Conservation (phyloP, 192 early-diverging fungal species). For the Backusella mclennaniae region DNA sequence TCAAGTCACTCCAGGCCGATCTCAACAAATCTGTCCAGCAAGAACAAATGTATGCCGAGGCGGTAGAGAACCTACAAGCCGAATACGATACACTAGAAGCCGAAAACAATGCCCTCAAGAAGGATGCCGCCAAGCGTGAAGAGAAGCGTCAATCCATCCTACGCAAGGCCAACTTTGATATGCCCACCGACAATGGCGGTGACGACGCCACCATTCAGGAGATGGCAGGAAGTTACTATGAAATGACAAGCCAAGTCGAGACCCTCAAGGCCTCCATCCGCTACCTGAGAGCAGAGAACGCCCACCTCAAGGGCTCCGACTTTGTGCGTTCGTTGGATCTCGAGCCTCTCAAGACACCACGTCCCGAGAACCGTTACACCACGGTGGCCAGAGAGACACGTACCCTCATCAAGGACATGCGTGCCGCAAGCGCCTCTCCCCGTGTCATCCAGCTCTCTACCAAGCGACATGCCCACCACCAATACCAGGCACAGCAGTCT, state of each 20-base stretch:
- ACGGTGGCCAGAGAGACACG: slow-evolving; percentile 48
- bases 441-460: slow-evolving; percentile 46
- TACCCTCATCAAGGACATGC: slow-evolving; percentile 47
- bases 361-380: slow-evolving; percentile 8
- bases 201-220: background rate
- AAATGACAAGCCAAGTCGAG: slow-evolving; percentile 53
- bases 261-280: slow-evolving; percentile 72
- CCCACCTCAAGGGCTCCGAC: slow-evolving; percentile 69
- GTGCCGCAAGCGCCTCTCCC: slow-evolving; percentile 46
- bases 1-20: slow-evolving; percentile 55
- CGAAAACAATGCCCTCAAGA: slow-evolving; percentile 60
- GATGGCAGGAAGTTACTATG: slow-evolving; percentile 16
- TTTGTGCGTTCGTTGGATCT: slow-evolving; percentile 43
- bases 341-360: background rate
- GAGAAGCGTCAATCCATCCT: slow-evolving; percentile 19
- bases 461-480: slow-evolving; percentile 44
- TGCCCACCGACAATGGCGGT: background rate
- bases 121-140: slow-evolving; percentile 23
- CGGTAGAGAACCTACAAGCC: slow-evolving; percentile 62
- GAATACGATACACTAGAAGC: slow-evolving; percentile 69
- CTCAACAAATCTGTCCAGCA: slow-evolving; percentile 58
- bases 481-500: slow-evolving; percentile 57
- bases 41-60: slow-evolving; percentile 71
- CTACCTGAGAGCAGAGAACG: slow-evolving; percentile 80
- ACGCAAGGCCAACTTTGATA: slow-evolving; percentile 16